Evolutionary conservation across 2,329 filamentous ascomycete species (phyloP).

Genomic region (Acarospora socialis): DNA sequence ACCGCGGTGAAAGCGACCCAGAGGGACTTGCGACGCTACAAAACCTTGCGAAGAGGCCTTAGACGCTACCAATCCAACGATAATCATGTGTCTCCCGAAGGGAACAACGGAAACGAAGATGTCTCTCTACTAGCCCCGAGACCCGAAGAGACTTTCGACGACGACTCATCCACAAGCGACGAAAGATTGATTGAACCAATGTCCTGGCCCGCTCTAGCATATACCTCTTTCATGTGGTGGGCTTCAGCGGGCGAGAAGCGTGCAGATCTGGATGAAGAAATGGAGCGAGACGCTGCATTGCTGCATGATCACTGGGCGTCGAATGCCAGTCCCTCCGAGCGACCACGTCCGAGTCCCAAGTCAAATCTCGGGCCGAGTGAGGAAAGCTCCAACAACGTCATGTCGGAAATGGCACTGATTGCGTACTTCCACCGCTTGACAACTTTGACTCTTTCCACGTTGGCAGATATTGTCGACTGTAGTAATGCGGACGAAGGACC

Average conservation of each 20-base stretch:
- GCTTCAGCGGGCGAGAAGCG: constrained; percentile 48
- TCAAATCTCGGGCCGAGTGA: constrained; percentile 19
- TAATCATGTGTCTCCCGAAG: constrained; percentile 17
- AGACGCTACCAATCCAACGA: constrained; percentile 8
- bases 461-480: constrained; percentile 30
- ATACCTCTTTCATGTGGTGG: constrained; percentile 54
- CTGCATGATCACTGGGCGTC: too few relatives aligned
- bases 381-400: constrained; percentile 23
- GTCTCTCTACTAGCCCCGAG: constrained; percentile 5
- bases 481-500: constrained; percentile 19
- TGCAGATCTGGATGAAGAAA: constrained; percentile 39
- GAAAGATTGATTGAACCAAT: constrained; percentile 35
- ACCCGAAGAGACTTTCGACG: constrained; percentile 13
- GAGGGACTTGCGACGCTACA: constrained; percentile 71
- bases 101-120: constrained; percentile 7
- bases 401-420: constrained; percentile 32
- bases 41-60: constrained; percentile 51
- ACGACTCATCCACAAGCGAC: constrained; percentile 26
- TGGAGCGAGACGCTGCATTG: constrained; percentile 32
- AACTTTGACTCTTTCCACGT: constrained; percentile 29
- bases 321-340: too few relatives aligned
- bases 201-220: constrained; percentile 46
- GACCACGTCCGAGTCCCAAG: constrained; percentile 19
- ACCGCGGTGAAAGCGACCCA: constrained; percentile 69
- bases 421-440: constrained; percentile 37